These are phyloP conservation scores for Kodamaea jinghongensis DNA, from an alignment of 805 yeast genomes.

Conservation along the genomic window DNA sequence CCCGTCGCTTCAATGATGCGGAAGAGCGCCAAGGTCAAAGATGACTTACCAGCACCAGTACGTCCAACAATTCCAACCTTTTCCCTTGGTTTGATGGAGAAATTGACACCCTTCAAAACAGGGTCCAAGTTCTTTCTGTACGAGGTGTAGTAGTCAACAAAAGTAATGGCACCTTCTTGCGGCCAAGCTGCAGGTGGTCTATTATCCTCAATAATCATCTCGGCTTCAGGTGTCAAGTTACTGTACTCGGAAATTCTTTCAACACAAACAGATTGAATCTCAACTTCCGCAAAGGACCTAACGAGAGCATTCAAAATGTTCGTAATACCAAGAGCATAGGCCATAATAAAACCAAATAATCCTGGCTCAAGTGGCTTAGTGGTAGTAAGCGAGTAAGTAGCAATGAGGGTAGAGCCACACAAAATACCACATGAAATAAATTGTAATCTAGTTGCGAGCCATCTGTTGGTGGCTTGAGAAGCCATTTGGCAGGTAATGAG, in stretches of 20 bases:
- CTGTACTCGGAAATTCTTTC: constrained; percentile 66
- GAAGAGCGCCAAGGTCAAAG: constrained; percentile 79
- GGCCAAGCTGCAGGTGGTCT: constrained; percentile 65
- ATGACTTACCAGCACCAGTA: constrained; percentile 72
- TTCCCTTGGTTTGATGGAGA: constrained; percentile 68
- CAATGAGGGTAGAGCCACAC: constrained; percentile 48
- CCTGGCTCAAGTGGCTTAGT: constrained; percentile 51
- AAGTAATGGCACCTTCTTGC: constrained; percentile 58
- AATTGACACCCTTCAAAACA: constrained; percentile 65
- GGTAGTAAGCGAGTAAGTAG: constrained; percentile 39
- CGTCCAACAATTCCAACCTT: constrained; percentile 95
- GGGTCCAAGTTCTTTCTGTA: constrained; percentile 81
- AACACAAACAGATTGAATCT: constrained; percentile 61
- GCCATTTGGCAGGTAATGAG: constrained; percentile 34
- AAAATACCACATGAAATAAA: constrained; percentile 58
- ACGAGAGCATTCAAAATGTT: constrained; percentile 54
- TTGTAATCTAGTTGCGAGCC: constrained; percentile 63
- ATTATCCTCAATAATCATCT: constrained; percentile 36
- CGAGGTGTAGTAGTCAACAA: constrained; percentile 74
- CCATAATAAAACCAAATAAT: constrained; percentile 62
- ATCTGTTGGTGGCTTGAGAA: constrained; percentile 53
- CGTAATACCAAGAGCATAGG: constrained; percentile 59
- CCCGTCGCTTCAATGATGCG: constrained; percentile 75
- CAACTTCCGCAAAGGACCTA: constrained; percentile 60
- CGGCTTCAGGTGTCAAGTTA: constrained; percentile 44